Conservation (phyloP, 2,329 filamentous ascomycete genomes). For the Beauveria sp. region DNA sequence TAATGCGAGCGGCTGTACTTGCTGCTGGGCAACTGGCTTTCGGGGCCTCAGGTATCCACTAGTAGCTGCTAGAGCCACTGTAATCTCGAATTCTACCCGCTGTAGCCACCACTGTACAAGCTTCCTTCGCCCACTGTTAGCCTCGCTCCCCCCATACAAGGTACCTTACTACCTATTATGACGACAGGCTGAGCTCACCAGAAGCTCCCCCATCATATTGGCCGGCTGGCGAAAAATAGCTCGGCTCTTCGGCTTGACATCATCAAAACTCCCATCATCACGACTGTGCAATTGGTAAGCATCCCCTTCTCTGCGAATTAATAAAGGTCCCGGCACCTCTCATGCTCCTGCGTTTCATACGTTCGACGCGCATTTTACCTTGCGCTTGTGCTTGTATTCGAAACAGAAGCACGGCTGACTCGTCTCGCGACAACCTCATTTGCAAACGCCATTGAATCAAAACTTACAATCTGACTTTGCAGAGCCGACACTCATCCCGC, state of each 20-base stretch:
- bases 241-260: constrained; percentile 11
- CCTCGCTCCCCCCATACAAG: too few relatives aligned
- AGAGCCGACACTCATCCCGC: not conserved
- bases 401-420: constrained; percentile 8
- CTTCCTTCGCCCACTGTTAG: too few relatives aligned
- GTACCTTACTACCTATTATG: not conserved
- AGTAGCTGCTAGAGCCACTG: too few relatives aligned
- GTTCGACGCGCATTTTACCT: not conserved
- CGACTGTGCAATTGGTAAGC: constrained; percentile 12
- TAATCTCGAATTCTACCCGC: too few relatives aligned
- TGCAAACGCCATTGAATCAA: not conserved
- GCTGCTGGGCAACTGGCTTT: not conserved
- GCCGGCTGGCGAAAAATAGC: constrained; percentile 4
- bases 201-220: not conserved
- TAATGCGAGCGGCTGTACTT: constrained; percentile 4
- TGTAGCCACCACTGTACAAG: too few relatives aligned
- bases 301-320: not conserved
- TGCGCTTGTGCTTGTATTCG: not conserved
- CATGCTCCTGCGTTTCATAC: not conserved
- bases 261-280: not conserved
- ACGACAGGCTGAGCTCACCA: constrained; percentile 12
- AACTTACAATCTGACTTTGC: not conserved
- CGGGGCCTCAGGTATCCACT: too few relatives aligned
- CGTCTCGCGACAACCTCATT: not conserved
- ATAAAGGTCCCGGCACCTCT: not conserved